These are phyloP conservation scores for Eutrema japonicum DNA, from an alignment of 345 rosid species.

Conservation along the genomic window DNA sequence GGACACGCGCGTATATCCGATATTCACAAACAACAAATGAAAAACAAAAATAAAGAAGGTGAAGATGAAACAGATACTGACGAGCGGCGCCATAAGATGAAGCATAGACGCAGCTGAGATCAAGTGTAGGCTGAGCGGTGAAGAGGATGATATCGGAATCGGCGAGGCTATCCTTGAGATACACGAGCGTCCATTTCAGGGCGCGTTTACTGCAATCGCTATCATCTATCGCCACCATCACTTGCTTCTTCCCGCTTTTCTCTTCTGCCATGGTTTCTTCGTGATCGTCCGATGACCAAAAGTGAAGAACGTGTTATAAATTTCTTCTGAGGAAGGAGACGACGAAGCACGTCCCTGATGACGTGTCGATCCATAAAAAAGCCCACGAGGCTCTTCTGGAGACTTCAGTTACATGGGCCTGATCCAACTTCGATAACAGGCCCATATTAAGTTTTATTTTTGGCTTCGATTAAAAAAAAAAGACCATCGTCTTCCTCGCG, in stretches of 20 bases:
- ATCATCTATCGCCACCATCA: constrained; percentile 81
- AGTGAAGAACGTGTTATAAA: too few species aligned
- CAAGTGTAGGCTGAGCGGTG: constrained; percentile 53
- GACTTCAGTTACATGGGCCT: neutral
- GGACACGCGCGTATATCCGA: neutral
- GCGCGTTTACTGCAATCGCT: constrained; percentile 75
- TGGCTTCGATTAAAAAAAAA: too few species aligned
- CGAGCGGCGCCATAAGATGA: constrained; percentile 63
- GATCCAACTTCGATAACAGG: neutral
- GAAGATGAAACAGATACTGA: constrained; percentile 34
- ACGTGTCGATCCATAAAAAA: neutral
- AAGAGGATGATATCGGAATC: constrained; percentile 60
- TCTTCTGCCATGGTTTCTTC: constrained; percentile 40
- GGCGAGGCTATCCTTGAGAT: constrained; percentile 50
- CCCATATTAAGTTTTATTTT: too few species aligned
- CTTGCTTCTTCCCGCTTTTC: constrained; percentile 55
- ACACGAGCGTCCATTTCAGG: constrained; percentile 61
- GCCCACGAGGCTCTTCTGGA: constrained; percentile 5
- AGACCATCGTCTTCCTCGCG: neutral
- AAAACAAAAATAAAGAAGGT: neutral
- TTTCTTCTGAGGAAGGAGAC: neutral
- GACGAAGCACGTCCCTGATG: neutral
- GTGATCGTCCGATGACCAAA: too few species aligned
- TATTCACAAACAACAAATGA: neutral
- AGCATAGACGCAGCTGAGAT: constrained; percentile 57